Base-by-base conservation (phyloP, 345 rosid species). In the Anacardium occidentale region DNA sequence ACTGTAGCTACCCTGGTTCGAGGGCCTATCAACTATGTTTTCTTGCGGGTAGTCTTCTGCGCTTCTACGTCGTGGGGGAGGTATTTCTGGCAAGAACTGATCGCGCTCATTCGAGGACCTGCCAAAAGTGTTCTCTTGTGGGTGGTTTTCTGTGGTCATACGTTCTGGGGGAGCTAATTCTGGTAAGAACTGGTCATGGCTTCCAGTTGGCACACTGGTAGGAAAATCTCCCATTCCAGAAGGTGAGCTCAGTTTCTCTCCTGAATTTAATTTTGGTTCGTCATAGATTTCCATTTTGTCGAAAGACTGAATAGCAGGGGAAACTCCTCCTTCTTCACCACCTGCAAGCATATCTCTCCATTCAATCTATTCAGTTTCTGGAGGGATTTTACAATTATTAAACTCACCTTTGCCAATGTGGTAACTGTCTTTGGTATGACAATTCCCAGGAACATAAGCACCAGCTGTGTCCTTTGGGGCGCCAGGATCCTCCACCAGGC, bases 111-210 rank as follows among this genome's bases (percentile, higher is more conserved):
- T 22, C 14, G 62, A 9, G 15, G 72, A 34, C 50, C 65, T 74
- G 9, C 68, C 80, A 1, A 5, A 24, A 1, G 24, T 25, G 10
- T 61, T 44, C 14, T 57, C 42, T 17, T n/a, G 53, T 7, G 48
- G 44, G 2, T 45, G 24, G 0, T 58, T 61, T 5, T 20, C 63
- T n/a, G 79, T 34, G 10, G 7, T 13, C 4, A 20, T 13, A 2
- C 58, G 59, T 25, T 59, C 34, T 3, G 75, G 75, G 1, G 75
- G 48, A 29, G 64, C n/a, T 26, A 79, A 79, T 14, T 78, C 89
- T 5, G 87, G 85, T 21, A 91, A 85, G 78, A 85, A 87, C 11
- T 88, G 92, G 59, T 74, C 86, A 66, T 91, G 95, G 78, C 82
- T 84, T 80, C 84, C 93, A 0, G 83, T 71, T 42, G 85, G 79